Conservation (phyloP, 1,284 basidiomycete genomes). For the Naganishia cerealis region DNA sequence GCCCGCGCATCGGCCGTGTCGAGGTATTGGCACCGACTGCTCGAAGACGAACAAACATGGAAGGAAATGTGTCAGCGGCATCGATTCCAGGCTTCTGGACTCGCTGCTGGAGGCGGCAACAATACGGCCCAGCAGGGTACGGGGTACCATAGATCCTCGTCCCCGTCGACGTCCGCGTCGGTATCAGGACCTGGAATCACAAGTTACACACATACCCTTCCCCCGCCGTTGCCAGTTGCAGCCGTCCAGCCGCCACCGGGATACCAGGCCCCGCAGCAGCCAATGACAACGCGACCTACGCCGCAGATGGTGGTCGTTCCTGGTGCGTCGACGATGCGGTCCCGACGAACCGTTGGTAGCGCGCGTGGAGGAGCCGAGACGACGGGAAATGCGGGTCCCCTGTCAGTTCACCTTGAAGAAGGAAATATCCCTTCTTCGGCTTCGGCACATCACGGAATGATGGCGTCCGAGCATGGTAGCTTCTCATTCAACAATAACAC, state of each 20-base stretch:
- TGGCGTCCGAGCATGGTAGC: background rate
- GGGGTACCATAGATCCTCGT: background rate
- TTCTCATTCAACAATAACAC: too few species aligned
- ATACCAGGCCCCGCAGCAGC: background rate
- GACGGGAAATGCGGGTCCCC: background rate
- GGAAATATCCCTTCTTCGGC: background rate
- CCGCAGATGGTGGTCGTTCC: background rate
- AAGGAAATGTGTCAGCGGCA: slow-evolving; percentile 69
- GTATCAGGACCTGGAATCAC: background rate
- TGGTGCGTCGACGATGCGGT: background rate
- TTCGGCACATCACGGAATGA: too few species aligned
- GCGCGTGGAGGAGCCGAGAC: background rate
- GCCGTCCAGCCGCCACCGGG: background rate
- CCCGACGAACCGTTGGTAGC: background rate
- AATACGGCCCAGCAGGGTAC: background rate
- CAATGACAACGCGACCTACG: background rate
- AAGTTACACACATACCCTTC: slow-evolving; percentile 5
- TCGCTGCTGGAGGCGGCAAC: background rate
- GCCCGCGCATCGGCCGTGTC: slow-evolving; percentile 72
- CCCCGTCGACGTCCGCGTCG: background rate
- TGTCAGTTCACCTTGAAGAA: background rate
- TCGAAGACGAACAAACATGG: slow-evolving; percentile 84
- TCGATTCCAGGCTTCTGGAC: slow-evolving; percentile 55
- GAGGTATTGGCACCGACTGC: slow-evolving; percentile 71
- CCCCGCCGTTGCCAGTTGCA: slow-evolving; percentile 13